Evolutionary conservation across 768 basidiomycete species (phyloP).

Genomic region (Harrya chromipes): DNA sequence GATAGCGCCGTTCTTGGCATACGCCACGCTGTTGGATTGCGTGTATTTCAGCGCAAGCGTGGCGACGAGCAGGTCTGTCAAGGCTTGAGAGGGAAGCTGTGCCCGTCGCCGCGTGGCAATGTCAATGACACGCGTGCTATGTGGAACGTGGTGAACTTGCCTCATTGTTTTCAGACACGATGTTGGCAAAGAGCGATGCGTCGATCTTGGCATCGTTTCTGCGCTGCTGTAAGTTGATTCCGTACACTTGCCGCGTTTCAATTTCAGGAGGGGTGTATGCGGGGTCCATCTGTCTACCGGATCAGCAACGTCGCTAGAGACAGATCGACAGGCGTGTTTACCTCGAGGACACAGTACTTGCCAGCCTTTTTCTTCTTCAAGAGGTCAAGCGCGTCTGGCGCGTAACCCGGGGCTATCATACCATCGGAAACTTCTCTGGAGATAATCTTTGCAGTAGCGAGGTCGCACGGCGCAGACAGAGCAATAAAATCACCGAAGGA

Average conservation of each 20-base stretch:
- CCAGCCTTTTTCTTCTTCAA: slow-evolving; percentile 96
- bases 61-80: slow-evolving; percentile 93
- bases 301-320: slow-evolving; percentile 6
- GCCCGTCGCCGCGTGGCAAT: neutral
- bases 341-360: slow-evolving; percentile 97
- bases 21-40: slow-evolving; percentile 98
- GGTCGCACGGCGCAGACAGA: slow-evolving; percentile 87
- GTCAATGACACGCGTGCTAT: neutral
- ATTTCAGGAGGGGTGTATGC: slow-evolving; percentile 70
- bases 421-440: slow-evolving; percentile 99
- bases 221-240: slow-evolving; percentile 84
- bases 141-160: slow-evolving; percentile 38
- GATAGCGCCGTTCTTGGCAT: slow-evolving; percentile 87
- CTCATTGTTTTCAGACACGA: slow-evolving; percentile 87
- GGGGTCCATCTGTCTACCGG: slow-evolving; percentile 73
- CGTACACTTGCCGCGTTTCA: slow-evolving; percentile 96
- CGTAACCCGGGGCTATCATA: slow-evolving; percentile 94
- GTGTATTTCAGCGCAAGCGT: slow-evolving; percentile 98
- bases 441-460: slow-evolving; percentile 93
- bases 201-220: slow-evolving; percentile 91
- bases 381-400: slow-evolving; percentile 82
- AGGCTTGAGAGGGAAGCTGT: slow-evolving; percentile 71
- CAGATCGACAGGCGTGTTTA: slow-evolving; percentile 28
- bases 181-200: slow-evolving; percentile 72
- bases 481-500: slow-evolving; percentile 99